These are phyloP conservation scores for Globisporangium cystogenes DNA, from an alignment of 352 stramenopile genomes.

Conservation along the genomic window DNA sequence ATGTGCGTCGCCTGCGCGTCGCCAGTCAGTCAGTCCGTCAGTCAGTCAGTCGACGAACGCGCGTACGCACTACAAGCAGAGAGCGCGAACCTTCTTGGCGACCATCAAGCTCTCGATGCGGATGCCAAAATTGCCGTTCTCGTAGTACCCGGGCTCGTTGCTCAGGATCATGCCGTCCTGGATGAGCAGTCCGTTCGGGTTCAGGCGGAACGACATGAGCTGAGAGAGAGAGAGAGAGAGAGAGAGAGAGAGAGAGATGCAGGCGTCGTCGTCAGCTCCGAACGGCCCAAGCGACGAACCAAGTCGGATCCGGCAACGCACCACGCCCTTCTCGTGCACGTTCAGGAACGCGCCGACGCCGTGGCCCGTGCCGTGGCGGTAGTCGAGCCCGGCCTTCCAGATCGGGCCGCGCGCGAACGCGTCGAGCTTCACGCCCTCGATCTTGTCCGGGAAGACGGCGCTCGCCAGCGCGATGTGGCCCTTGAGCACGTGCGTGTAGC, in stretches of 20 bases:
- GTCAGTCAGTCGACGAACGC: too few species aligned
- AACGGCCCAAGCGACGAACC: not conserved
- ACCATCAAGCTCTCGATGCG: constrained; percentile 99
- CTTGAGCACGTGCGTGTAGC: constrained; percentile 97
- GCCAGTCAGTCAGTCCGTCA: too few species aligned
- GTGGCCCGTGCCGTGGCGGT: constrained; percentile 97
- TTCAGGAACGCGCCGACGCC: constrained; percentile 96
- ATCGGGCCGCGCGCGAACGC: constrained; percentile 93
- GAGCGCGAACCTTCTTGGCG: constrained; percentile 88
- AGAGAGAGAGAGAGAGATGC: too few species aligned
- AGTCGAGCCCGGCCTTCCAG: constrained; percentile 95
- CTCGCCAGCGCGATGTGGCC: constrained; percentile 95
- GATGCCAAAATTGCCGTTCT: constrained; percentile 97
- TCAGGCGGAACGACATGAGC: constrained; percentile 82
- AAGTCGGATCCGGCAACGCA: constrained; percentile 15
- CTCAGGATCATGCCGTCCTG: constrained; percentile 96
- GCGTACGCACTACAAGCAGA: not conserved
- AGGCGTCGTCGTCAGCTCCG: not conserved
- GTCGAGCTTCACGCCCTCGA: constrained; percentile 94
- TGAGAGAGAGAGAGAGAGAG: too few species aligned
- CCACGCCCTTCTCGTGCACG: constrained; percentile 94
- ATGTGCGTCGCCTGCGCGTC: constrained; percentile 39
- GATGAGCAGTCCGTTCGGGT: constrained; percentile 75
- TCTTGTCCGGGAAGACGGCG: constrained; percentile 87
- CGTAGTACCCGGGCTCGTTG: constrained; percentile 98